Conservation (phyloP, 2,329 filamentous ascomycete species). For the Diaporthe batatas region DNA sequence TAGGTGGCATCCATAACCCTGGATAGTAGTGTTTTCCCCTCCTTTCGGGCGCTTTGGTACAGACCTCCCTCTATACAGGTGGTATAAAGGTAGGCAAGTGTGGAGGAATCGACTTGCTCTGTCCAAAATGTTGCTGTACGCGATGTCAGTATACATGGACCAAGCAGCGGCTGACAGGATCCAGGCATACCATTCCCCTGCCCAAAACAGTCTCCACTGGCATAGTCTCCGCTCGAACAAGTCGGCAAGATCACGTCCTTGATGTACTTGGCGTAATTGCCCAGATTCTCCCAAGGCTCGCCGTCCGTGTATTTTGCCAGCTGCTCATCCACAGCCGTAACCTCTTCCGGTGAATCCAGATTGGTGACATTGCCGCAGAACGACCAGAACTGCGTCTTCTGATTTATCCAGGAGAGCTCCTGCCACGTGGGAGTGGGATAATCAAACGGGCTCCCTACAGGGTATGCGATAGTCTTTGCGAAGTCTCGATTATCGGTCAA, state of each 20-base stretch:
- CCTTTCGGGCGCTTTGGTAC: constrained; percentile 61
- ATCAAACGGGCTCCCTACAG: constrained; percentile 59
- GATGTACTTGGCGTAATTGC: constrained; percentile 65
- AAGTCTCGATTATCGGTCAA: constrained; percentile 62
- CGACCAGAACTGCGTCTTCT: constrained; percentile 61
- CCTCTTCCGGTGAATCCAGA: constrained; percentile 56
- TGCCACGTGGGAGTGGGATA: constrained; percentile 67
- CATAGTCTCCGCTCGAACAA: constrained; percentile 56
- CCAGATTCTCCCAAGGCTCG: constrained; percentile 63
- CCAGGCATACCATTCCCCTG: constrained; percentile 44
- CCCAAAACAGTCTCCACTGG: constrained; percentile 60
- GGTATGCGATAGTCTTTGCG: constrained; percentile 61
- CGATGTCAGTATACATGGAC: constrained; percentile 41
- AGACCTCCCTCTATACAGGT: constrained; percentile 63
- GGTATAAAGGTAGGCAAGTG: constrained; percentile 63
- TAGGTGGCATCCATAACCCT: constrained; percentile 61
- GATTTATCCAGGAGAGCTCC: constrained; percentile 64
- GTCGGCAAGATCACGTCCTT: constrained; percentile 59
- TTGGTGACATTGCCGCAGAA: constrained; percentile 67
- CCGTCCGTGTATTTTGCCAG: constrained; percentile 63
- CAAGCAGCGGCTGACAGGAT: constrained; percentile 32
- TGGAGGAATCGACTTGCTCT: constrained; percentile 54
- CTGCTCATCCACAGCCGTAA: constrained; percentile 59
- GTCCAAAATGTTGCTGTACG: constrained; percentile 57
- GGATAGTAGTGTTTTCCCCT: constrained; percentile 61